Conservation (phyloP, 2,329 filamentous ascomycete species). For the Clarireedia paspali region DNA sequence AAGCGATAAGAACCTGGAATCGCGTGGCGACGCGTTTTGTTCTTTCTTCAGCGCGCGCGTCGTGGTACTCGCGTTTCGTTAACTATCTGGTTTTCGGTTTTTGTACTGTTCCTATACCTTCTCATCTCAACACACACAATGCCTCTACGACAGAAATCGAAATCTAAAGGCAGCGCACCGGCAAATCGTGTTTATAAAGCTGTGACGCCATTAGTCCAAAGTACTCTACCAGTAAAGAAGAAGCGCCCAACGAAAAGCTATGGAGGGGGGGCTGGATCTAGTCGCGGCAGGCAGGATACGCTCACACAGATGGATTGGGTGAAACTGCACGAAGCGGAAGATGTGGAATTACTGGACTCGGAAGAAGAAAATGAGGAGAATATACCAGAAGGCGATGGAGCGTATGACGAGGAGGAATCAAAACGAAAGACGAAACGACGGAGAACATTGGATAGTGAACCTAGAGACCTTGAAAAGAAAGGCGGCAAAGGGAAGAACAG, state of each 20-base stretch:
- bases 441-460: conserved; percentile 12
- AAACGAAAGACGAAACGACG: conserved; percentile 19
- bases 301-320: conserved; percentile 27
- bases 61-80: not conserved
- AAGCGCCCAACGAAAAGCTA: conserved; percentile 20
- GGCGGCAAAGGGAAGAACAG: conserved; percentile 11
- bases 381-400: conserved; percentile 11
- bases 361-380: conserved; percentile 9
- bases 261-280: conserved; percentile 17
- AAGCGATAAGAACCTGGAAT: not conserved
- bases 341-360: not conserved
- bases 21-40: not conserved
- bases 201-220: conserved; percentile 19
- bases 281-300: conserved; percentile 20
- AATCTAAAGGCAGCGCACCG: conserved; percentile 16
- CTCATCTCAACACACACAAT: conserved; percentile 9
- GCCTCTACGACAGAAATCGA: conserved; percentile 14
- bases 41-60: not conserved
- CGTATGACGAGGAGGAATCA: conserved; percentile 14
- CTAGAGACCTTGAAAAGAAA: not conserved
- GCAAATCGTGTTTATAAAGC: conserved; percentile 23
- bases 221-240: conserved; percentile 16
- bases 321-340: conserved; percentile 7
- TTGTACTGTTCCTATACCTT: not conserved
- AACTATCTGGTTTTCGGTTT: not conserved